A percentile compares a stretch with the other conserved stretches of the same genome.
These are phyloP conservation scores for Symbiotaphrina buchneri DNA, from an alignment of 495 filamentous ascomycete genomes.

Conservation along the genomic window DNA sequence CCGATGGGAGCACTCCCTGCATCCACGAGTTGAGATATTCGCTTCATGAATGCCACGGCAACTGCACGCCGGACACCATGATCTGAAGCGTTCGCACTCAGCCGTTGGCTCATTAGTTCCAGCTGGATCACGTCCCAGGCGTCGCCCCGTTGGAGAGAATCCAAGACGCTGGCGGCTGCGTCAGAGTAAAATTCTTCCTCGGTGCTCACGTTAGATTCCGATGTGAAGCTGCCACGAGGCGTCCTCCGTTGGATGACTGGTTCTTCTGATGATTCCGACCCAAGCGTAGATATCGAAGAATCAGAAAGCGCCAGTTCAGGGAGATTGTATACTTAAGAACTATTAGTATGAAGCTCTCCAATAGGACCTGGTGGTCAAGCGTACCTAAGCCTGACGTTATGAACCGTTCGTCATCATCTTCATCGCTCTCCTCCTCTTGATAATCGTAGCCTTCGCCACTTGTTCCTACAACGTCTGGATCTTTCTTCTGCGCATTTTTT, in stretches of 20 bases:
- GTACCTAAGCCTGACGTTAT: conserved; percentile 28
- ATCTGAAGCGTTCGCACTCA: conserved; percentile 76
- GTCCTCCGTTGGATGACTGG: conserved; percentile 14
- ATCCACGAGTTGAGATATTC: conserved; percentile 49
- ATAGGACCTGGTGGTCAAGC: conserved; percentile 3
- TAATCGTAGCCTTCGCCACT: conserved; percentile 24
- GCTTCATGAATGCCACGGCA: conserved; percentile 62
- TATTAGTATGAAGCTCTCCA: conserved; percentile 8
- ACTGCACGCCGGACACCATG: conserved; percentile 70
- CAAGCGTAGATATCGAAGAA: conserved; percentile 58
- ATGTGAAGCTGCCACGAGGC: conserved; percentile 26
- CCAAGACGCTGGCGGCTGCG: conserved; percentile 61
- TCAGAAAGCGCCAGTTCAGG: conserved; percentile 42
- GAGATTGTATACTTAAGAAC: conserved; percentile 41
- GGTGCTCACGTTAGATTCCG: conserved; percentile 32
- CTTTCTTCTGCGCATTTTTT: conserved; percentile 21
- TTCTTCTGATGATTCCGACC: conserved; percentile 18
- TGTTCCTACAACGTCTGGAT: conserved; percentile 17
- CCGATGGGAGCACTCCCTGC: conserved; percentile 21
- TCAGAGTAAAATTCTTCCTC: conserved; percentile 62
- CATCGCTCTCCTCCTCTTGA: conserved; percentile 20
- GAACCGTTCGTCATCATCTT: conserved; percentile 23
- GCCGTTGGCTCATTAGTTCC: conserved; percentile 73
- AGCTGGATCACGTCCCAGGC: conserved; percentile 71
- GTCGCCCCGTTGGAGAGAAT: conserved; percentile 49